phyloP scores from a whole-genome alignment of 768 basidiomycete genomes.

The Rhodotorula toruloides region DNA sequence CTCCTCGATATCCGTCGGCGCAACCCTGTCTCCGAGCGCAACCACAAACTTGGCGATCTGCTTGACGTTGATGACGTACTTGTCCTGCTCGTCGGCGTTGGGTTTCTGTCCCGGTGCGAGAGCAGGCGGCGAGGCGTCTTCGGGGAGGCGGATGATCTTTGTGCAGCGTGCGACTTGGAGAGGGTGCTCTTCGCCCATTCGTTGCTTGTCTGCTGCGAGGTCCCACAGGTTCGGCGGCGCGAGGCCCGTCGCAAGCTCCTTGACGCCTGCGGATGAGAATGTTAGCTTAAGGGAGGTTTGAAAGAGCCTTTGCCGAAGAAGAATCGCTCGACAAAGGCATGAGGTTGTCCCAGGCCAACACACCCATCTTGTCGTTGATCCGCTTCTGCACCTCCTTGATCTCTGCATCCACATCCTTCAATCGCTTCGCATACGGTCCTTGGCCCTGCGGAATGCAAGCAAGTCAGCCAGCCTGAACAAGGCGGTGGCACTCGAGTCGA shows the following conservation, averaged over 20 bases:
- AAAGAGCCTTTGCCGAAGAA: too few species aligned
- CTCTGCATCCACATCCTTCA: conserved; percentile 84
- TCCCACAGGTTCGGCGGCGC: conserved; percentile 98
- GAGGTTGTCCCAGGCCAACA: too few species aligned
- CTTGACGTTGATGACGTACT: conserved; percentile 99
- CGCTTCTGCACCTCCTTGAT: conserved; percentile 91
- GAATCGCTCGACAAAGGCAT: too few species aligned
- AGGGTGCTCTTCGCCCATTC: conserved; percentile 87
- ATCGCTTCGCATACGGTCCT: conserved; percentile 85
- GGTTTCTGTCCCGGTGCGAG: conserved; percentile 57
- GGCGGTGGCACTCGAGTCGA: conserved; percentile 40
- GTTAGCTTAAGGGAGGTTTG: too few species aligned
- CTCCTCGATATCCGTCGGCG: conserved; percentile 97
- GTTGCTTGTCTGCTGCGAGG: conserved; percentile 80
- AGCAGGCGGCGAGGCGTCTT: conserved; percentile 19
- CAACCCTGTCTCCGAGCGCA: conserved; percentile 89
- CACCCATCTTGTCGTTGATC: conserved; percentile 94
- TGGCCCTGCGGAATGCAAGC: conserved; percentile 62
- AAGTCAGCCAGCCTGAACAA: background rate
- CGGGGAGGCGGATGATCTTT: conserved; percentile 76
- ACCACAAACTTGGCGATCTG: conserved; percentile 99
- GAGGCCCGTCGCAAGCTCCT: conserved; percentile 96
- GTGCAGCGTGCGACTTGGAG: conserved; percentile 96
- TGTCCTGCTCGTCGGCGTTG: conserved; percentile 96
- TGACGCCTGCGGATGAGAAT: conserved; percentile 68